Evolutionary conservation across 2,329 filamentous ascomycete genomes (phyloP), one percentile per base, ranked within the genome.

Genomic region (Aspergillus aculeatus): DNA sequence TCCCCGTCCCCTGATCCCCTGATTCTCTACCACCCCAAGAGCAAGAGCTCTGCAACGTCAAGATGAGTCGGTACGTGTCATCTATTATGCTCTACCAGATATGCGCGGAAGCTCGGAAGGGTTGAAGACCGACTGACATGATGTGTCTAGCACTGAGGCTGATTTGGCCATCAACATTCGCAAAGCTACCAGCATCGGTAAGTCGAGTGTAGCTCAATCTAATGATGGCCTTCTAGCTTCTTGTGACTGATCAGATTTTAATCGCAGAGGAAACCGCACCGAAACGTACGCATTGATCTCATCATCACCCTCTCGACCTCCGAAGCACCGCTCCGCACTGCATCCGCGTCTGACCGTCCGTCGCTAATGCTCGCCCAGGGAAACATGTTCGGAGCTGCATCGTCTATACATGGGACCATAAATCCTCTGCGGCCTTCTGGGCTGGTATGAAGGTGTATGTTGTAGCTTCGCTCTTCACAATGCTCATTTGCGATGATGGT

Each of bases 351-450:
- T 44, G 38, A 44, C 16, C 38, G 32, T 19, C 26, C 16, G 4
- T 48, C 41, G 24, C 53, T 55, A 55, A 55, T 35, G 12, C 31
- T 26, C 54, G 58, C 56, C 41, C 71, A 85, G 85, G 85, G 62
- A 99, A 99, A 80, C 95, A 99, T 90, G 95, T 99, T 60, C 91
- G 95, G 73, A 92, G 90, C 77, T 96, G 92, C 74, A 99, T 99
- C 71, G 94, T 99, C 50, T 98, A 98, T 78, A 98, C 94, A 60
- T 99, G 95, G 95, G 95, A 99, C 79, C 92, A 99, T 82, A 96
- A 96, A 81, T 96, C 90, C 66, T 96, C 93, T 47, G 84, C 87
- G 74, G 91, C 93, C 73, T 99, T 99, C 77, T 99, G 95, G 95
- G 87, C 91, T 59, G 94, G 93, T 74, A 96, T 99, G 85, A 99